Evolutionary conservation across 2,329 filamentous ascomycete species (phyloP).

Genomic region (Claviceps maximensis): DNA sequence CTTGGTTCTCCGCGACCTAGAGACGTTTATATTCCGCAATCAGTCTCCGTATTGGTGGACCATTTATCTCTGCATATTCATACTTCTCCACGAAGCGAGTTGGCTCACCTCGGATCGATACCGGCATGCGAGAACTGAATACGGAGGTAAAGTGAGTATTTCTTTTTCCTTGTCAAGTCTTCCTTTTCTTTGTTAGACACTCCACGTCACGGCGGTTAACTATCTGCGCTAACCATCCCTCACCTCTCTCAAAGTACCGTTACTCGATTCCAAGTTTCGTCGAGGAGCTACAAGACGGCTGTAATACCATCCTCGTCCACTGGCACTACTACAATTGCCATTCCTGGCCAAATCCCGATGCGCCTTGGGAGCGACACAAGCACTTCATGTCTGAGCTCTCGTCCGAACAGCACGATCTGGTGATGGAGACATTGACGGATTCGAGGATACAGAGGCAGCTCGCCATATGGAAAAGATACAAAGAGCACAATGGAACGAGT

Average conservation of each 20-base stretch:
- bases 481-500: constrained; percentile 13
- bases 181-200: background rate
- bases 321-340: constrained; percentile 38
- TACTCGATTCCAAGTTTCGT: constrained; percentile 29
- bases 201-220: too few relatives aligned
- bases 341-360: constrained; percentile 12
- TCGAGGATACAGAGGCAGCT: constrained; percentile 13
- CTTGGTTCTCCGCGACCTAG: constrained; percentile 21
- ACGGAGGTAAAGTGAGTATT: constrained; percentile 11
- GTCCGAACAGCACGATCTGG: constrained; percentile 19
- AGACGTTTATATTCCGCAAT: constrained; percentile 21
- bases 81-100: constrained; percentile 30
- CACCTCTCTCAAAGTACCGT: constrained; percentile 12
- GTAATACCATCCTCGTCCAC: constrained; percentile 31
- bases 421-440: constrained; percentile 17
- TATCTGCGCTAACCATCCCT: background rate
- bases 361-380: constrained; percentile 15
- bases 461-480: constrained; percentile 13
- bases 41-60: constrained; percentile 19
- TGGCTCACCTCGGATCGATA: constrained; percentile 26
- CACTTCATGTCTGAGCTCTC: constrained; percentile 18
- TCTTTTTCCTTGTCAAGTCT: background rate
- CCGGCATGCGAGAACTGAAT: constrained; percentile 28
- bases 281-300: constrained; percentile 30
- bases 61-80: constrained; percentile 27